Base-by-base conservation (phyloP, 306 rosid species). In the Coriaria nepalensis region DNA sequence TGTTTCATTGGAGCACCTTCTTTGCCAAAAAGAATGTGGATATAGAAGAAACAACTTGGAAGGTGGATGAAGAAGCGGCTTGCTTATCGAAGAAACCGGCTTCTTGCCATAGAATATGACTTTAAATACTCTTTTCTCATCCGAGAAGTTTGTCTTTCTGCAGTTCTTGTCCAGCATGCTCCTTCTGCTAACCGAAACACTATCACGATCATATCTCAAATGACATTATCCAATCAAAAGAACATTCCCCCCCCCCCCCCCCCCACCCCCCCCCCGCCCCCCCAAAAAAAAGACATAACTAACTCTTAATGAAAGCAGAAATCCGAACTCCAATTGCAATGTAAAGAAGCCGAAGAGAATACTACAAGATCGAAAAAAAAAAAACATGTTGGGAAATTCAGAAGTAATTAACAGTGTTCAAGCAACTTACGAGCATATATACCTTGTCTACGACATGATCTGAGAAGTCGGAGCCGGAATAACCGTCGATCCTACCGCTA, bases 121-220 rank as follows among this genome's bases (percentile, higher is more conserved):
- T 68, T 78, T 0, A 85, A 78, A 65, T 78, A 82, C 54, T 71
- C 84, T 48, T 13, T 71, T 64, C 84, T 64, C 78, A 85, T 68
- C 13, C 78, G 64, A 6, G 81, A 78, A 11, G 78, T 73, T 60
- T 81, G 93, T 57, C 95, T 78, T 63, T 85, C 95, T 41, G 84
- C 87, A 6, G 80, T 85, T 76, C 93, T 75, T 14, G 82, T 78
- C 93, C 95, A 81, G 66, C 87, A 81, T 47, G 73, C 46, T 58
- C 85, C 95, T 57, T 81, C 95, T 85, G 64, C 73, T 38, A n/a
- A n/a, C n/a, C n/a, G n/a, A n/a, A n/a, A n/a, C n/a, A n/a, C n/a
- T 40, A 4, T 47, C 43, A 45, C 39, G 12, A 41, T n/a, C n/a
- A 48, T 15, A 15, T 8, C 29, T 20, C 29, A 20, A 20, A 20